phyloP scores from a whole-genome alignment of 139 green algal species.

The Limnomonas spitsbergensis region DNA sequence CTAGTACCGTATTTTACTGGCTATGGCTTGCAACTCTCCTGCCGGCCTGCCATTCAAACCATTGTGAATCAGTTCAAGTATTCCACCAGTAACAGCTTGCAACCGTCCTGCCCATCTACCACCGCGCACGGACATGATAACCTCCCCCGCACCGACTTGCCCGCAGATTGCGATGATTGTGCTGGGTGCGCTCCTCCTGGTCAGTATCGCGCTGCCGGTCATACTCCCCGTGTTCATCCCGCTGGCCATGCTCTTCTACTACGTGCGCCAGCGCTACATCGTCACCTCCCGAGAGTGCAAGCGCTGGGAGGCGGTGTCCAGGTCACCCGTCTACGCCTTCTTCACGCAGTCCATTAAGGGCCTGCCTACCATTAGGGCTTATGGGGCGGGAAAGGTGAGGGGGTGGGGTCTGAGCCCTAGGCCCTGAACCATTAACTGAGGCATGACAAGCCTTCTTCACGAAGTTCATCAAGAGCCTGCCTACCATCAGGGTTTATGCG shows the following conservation, averaged over 20 bases:
- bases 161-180: conserved; percentile 20
- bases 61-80: too few species aligned
- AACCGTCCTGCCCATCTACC: too few species aligned
- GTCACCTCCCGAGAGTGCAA: conserved; percentile 79
- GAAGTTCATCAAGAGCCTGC: conserved; percentile 79
- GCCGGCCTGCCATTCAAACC: too few species aligned
- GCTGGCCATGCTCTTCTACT: conserved; percentile 59
- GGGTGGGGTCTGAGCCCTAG: too few species aligned
- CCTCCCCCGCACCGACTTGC: too few species aligned
- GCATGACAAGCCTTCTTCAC: conserved; percentile 78
- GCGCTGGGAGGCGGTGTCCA: conserved; percentile 79
- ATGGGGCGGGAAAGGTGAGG: conserved; percentile 25
- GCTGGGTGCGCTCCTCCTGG: conserved; percentile 40
- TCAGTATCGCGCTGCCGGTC: conserved; percentile 62
- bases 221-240: conserved; percentile 72
- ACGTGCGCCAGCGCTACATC: conserved; percentile 56
- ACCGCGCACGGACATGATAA: too few species aligned
- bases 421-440: too few species aligned
- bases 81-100: too few species aligned
- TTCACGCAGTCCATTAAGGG: conserved; percentile 82
- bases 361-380: conserved; percentile 91
- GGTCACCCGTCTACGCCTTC: conserved; percentile 82
- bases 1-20: too few species aligned
- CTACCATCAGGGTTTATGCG: conserved; percentile 88
- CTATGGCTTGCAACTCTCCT: too few species aligned